Evolutionary conservation across 225 moss, liverwort and hornwort genomes (phyloP).

Genomic region (Thuidium tamariscinum): DNA sequence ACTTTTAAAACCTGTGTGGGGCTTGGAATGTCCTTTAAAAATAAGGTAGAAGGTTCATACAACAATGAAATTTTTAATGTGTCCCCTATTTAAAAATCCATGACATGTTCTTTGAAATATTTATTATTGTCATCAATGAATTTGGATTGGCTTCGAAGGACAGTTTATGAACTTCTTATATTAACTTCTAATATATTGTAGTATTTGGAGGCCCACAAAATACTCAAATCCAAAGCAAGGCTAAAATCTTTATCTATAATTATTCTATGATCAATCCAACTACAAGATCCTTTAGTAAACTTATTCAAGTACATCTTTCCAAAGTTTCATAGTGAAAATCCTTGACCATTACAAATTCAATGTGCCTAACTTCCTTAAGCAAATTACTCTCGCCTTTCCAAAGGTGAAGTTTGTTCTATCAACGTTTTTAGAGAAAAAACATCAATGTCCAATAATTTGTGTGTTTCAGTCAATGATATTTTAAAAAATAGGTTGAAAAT

Average conservation of each 20-base stretch:
- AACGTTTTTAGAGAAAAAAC: not conserved
- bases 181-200: not conserved
- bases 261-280: not conserved
- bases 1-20: no score
- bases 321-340: not conserved
- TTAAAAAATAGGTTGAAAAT: not conserved
- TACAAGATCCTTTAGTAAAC: rapidly evolving
- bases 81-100: no score
- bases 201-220: not conserved
- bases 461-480: not conserved
- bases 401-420: not conserved
- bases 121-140: no score
- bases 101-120: no score
- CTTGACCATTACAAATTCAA: rapidly evolving
- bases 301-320: not conserved
- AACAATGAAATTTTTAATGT: no score
- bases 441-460: rapidly evolving
- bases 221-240: not conserved
- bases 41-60: no score
- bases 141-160: no score
- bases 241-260: not conserved
- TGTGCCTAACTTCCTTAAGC: not conserved
- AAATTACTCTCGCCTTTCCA: not conserved
- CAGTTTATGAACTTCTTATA: no score
- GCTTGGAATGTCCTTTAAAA: no score